These are phyloP conservation scores for Coemansia sp. DNA, from an alignment of 192 early-diverging fungal species.

Conservation along the genomic window DNA sequence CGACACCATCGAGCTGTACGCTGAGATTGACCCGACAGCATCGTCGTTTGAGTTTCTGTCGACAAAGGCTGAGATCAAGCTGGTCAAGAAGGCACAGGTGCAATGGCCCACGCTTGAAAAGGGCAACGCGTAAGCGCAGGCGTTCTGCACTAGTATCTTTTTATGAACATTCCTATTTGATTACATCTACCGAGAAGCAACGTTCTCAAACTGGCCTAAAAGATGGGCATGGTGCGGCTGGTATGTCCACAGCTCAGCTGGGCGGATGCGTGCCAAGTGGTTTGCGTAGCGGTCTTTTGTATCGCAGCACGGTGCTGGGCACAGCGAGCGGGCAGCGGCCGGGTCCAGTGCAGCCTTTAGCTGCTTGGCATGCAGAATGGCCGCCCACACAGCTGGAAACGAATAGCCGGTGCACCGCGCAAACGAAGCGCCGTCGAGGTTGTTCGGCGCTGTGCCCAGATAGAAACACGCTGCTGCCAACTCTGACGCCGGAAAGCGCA, in stretches of 20 bases:
- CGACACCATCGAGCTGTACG: constrained; percentile 67
- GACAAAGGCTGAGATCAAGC: constrained; percentile 77
- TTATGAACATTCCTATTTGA: neutral
- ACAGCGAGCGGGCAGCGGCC: constrained; percentile 9
- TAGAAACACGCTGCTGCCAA: constrained; percentile 55
- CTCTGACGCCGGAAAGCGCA: constrained; percentile 31
- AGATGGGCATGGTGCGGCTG: constrained; percentile 51
- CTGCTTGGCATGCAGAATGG: constrained; percentile 29
- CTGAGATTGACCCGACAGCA: constrained; percentile 66
- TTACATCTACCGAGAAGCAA: constrained; percentile 16
- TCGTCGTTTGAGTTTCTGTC: constrained; percentile 66
- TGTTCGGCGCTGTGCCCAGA: constrained; percentile 25
- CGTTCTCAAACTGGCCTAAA: constrained; percentile 38
- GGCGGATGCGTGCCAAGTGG: constrained; percentile 28
- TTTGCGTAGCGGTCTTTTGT: constrained; percentile 24
- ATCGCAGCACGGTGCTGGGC: constrained; percentile 38
- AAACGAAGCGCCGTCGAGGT: constrained; percentile 31
- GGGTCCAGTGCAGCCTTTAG: constrained; percentile 16
- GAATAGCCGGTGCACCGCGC: constrained; percentile 39
- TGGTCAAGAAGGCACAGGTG: constrained; percentile 63
- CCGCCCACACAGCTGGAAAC: constrained; percentile 23
- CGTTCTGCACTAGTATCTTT: no score
- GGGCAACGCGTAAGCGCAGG: neutral
- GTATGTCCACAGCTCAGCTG: constrained; percentile 48
- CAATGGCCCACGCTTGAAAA: constrained; percentile 36